These are phyloP conservation scores for Trifolium repens DNA, from an alignment of 306 rosid genomes.

Conservation along the genomic window DNA sequence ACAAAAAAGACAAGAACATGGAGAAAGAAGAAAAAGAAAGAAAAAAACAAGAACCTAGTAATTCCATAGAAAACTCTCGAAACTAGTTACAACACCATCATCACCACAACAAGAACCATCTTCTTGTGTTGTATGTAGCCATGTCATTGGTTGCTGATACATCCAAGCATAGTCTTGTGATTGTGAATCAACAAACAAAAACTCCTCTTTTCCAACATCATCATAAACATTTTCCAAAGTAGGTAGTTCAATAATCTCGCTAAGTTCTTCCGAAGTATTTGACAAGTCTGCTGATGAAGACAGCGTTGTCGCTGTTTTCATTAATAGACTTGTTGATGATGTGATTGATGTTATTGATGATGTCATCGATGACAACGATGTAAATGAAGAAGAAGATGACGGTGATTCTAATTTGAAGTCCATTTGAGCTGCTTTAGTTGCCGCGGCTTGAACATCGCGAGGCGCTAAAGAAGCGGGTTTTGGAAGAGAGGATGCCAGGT, in stretches of 20 bases:
- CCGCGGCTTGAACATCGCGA: conserved; percentile 83
- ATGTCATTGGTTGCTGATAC: conserved; percentile 57
- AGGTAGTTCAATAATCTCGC: conserved; percentile 79
- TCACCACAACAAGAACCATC: conserved; percentile 41
- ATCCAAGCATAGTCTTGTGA: conserved; percentile 66
- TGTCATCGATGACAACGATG: conserved; percentile 46
- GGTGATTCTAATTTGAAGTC: conserved; percentile 21
- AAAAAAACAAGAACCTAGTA: conserved; percentile 23
- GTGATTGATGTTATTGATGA: neutral
- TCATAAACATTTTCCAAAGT: conserved; percentile 58
- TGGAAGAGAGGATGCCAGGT: conserved; percentile 64
- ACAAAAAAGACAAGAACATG: conserved; percentile 6
- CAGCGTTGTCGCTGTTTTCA: neutral
- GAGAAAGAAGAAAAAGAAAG: neutral
- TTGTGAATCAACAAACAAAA: conserved; percentile 60
- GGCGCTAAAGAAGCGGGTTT: conserved; percentile 75
- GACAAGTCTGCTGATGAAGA: conserved; percentile 40
- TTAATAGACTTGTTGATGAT: neutral
- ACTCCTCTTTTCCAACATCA: conserved; percentile 54
- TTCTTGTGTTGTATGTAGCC: conserved; percentile 29
- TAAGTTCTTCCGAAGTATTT: conserved; percentile 57
- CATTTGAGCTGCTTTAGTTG: conserved; percentile 82
- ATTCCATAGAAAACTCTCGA: conserved; percentile 59
- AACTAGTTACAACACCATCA: conserved; percentile 33
- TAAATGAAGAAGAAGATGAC: conserved; percentile 14